Conservation (phyloP, 768 basidiomycete genomes). For the Tremella fuciformis region DNA sequence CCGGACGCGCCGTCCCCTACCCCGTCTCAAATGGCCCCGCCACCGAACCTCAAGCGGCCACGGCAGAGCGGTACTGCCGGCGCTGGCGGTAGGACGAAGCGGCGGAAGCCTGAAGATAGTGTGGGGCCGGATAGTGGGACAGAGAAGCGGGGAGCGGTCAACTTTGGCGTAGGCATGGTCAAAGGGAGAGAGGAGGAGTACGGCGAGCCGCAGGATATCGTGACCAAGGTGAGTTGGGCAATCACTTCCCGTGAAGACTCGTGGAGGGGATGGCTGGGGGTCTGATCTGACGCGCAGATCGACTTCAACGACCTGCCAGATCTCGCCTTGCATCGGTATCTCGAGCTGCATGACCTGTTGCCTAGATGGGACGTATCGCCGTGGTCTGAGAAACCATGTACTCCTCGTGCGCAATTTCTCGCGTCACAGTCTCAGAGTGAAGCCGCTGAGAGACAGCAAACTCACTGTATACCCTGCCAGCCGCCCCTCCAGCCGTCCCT, state of each 20-base stretch:
- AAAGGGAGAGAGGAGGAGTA: conserved; percentile 30
- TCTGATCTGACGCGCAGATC: conserved; percentile 21
- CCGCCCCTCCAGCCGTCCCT: conserved; percentile 1
- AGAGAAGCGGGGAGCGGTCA: conserved; percentile 8
- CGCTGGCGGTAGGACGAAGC: conserved; percentile 17
- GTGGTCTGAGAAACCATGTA: conserved; percentile 47
- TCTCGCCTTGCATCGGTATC: conserved; percentile 41
- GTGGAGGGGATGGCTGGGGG: background rate
- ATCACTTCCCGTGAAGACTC: background rate
- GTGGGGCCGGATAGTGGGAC: conserved; percentile 11
- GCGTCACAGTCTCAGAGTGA: background rate
- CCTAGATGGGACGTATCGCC: conserved; percentile 42
- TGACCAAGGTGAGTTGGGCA: conserved; percentile 40
- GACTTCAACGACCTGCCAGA: conserved; percentile 45
- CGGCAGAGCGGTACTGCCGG: conserved; percentile 14
- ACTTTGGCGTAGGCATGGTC: conserved; percentile 23
- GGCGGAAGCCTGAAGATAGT: conserved; percentile 30
- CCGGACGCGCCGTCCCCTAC: conserved; percentile 24
- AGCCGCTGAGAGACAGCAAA: conserved; percentile 8
- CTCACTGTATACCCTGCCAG: conserved; percentile 9
- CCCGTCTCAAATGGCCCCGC: conserved; percentile 24
- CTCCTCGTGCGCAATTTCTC: conserved; percentile 33
- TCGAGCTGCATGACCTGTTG: conserved; percentile 42
- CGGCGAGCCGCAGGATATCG: conserved; percentile 32
- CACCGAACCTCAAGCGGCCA: conserved; percentile 22